phyloP scores from a whole-genome alignment of 768 basidiomycete genomes.

The Coprinellus aureogranulatus region DNA sequence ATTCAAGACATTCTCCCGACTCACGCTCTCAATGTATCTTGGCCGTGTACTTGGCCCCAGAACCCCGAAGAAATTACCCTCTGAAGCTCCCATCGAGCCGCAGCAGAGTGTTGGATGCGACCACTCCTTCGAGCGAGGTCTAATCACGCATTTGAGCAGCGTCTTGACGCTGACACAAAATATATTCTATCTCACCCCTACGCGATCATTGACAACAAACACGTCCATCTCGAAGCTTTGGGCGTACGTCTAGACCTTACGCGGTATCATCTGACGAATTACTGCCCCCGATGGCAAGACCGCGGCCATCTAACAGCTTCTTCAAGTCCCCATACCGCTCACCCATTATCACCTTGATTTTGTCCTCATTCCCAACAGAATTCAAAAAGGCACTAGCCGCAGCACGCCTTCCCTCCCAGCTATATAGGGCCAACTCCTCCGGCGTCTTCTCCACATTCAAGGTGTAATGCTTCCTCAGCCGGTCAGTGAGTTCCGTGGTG shows the following conservation, averaged over 20 bases:
- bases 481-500: slow-evolving; percentile 13
- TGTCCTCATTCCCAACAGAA: slow-evolving; percentile 24
- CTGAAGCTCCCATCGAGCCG: neutral
- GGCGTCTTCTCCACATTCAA: slow-evolving; percentile 26
- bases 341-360: slow-evolving; percentile 31
- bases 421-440: slow-evolving; percentile 16
- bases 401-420: slow-evolving; percentile 22
- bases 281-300: too few relatives aligned
- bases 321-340: slow-evolving; percentile 12
- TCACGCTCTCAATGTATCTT: neutral
- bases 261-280: too few relatives aligned
- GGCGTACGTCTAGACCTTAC: too few relatives aligned
- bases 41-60: neutral
- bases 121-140: too few relatives aligned
- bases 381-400: slow-evolving; percentile 24
- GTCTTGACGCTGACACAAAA: too few relatives aligned
- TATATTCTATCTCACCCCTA: too few relatives aligned
- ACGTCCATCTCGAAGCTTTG: too few relatives aligned
- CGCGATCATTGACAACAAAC: too few relatives aligned
- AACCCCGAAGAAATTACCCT: neutral
- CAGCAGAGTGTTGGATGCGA: too few relatives aligned
- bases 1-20: neutral
- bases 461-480: slow-evolving; percentile 25
- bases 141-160: too few relatives aligned
- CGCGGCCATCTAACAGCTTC: neutral